Percentiles rank a stretch among this genome's conserved stretches.
Evolutionary conservation across 2,329 filamentous ascomycete genomes (phyloP).

Genomic region (Aspergillus sp.): DNA sequence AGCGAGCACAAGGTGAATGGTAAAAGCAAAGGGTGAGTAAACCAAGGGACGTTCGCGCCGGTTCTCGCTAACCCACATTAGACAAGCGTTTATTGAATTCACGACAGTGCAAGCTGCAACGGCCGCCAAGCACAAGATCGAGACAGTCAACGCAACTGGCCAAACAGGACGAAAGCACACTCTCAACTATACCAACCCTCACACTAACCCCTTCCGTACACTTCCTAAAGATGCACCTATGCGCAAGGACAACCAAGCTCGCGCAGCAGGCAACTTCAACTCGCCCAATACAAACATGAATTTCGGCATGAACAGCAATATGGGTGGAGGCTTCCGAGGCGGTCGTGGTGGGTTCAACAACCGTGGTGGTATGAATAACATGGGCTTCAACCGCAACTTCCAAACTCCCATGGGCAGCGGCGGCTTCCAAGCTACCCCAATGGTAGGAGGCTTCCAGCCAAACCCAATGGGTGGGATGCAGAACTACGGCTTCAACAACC

Average conservation of each 20-base stretch:
- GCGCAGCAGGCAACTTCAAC: slow-evolving; percentile 41
- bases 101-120: slow-evolving; percentile 74
- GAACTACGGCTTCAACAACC: slow-evolving; percentile 42
- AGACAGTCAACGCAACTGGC: slow-evolving; percentile 51
- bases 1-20: slow-evolving; percentile 98
- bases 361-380: slow-evolving; percentile 29
- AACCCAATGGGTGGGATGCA: slow-evolving; percentile 46
- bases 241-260: slow-evolving; percentile 54
- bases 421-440: slow-evolving; percentile 39
- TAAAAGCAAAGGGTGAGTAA: slow-evolving; percentile 82
- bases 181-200: slow-evolving; percentile 66
- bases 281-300: slow-evolving; percentile 34
- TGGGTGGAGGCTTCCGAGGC: slow-evolving; percentile 42
- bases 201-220: slow-evolving; percentile 80
- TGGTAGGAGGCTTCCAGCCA: slow-evolving; percentile 38
- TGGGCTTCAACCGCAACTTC: slow-evolving; percentile 47
- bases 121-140: slow-evolving; percentile 73
- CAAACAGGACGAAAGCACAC: slow-evolving; percentile 58
- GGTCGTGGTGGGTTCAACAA: slow-evolving; percentile 38
- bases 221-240: slow-evolving; percentile 78
- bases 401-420: slow-evolving; percentile 36
- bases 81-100: slow-evolving; percentile 78
- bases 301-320: slow-evolving; percentile 32
- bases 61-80: slow-evolving; percentile 17
- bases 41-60: background rate